phyloP scores from a whole-genome alignment of 176 grass and related monocot genomes.

The Dactylis glomerata region DNA sequence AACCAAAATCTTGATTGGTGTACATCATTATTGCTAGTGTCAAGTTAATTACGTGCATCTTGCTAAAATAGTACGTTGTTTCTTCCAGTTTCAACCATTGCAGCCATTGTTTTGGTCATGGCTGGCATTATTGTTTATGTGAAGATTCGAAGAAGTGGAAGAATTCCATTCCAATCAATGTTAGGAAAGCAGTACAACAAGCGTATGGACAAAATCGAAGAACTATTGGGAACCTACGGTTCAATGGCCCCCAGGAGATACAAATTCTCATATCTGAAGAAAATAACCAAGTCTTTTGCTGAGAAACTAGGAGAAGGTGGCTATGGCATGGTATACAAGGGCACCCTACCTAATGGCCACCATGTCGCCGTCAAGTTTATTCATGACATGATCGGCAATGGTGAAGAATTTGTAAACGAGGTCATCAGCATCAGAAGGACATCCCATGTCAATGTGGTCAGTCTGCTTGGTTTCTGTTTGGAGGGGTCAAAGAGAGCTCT shows the following conservation, averaged over 20 bases:
- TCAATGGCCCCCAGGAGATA: constrained; percentile 25
- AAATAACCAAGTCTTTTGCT: constrained; percentile 16
- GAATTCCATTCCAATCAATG: neutral
- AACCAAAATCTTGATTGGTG: too few species aligned
- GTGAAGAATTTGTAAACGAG: neutral
- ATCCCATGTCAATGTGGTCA: neutral
- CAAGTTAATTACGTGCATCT: neutral
- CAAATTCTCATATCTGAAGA: constrained; percentile 12
- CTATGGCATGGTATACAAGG: neutral
- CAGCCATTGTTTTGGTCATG: neutral
- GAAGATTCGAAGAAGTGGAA: neutral
- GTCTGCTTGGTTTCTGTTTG: neutral
- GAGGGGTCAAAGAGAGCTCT: constrained; percentile 1
- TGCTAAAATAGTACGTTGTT: neutral
- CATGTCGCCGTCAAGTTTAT: neutral
- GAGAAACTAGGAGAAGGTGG: constrained; percentile 23
- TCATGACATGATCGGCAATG: neutral
- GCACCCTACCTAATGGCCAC: neutral
- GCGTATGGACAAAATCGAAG: neutral
- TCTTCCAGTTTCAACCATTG: neutral
- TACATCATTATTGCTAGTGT: neutral
- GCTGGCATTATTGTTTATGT: neutral
- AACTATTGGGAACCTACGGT: neutral
- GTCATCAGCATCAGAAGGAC: neutral
- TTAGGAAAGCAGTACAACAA: neutral